These are phyloP conservation scores for Boletus tomentosulus DNA, from an alignment of 768 basidiomycete genomes.

Conservation along the genomic window DNA sequence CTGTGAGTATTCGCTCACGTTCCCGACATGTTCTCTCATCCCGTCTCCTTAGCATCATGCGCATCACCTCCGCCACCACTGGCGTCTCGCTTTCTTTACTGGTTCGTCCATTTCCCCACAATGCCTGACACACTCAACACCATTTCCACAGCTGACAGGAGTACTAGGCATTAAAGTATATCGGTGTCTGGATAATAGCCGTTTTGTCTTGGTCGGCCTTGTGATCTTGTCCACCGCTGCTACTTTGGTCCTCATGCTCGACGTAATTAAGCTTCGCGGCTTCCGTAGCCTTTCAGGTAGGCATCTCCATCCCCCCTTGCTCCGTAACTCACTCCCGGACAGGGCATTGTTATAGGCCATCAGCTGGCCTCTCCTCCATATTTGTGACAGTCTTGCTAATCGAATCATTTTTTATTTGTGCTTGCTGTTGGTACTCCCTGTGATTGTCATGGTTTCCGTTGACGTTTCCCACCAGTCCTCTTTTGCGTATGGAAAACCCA, in stretches of 20 bases:
- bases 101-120: conserved; percentile 22
- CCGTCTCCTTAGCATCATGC: conserved; percentile 31
- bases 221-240: conserved; percentile 41
- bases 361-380: conserved; percentile 32
- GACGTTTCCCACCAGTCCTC: conserved; percentile 37
- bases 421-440: conserved; percentile 47
- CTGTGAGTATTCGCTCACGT: conserved; percentile 35
- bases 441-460: neutral
- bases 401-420: conserved; percentile 55
- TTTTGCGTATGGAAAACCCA: conserved; percentile 54
- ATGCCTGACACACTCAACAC: neutral
- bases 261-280: conserved; percentile 37
- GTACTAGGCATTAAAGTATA: conserved; percentile 66
- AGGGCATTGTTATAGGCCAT: conserved; percentile 48
- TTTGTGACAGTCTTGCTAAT: conserved; percentile 47
- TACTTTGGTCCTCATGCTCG: conserved; percentile 38
- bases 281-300: conserved; percentile 47
- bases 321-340: neutral
- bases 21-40: neutral
- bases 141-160: conserved; percentile 46
- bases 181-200: conserved; percentile 57
- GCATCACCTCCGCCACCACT: conserved; percentile 34
- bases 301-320: neutral
- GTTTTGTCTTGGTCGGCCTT: conserved; percentile 45
- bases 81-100: conserved; percentile 39